Percentiles rank a stretch among this genome's conserved stretches.
Conservation (phyloP, 805 yeast genomes). For the Candida easanensis region DNA sequence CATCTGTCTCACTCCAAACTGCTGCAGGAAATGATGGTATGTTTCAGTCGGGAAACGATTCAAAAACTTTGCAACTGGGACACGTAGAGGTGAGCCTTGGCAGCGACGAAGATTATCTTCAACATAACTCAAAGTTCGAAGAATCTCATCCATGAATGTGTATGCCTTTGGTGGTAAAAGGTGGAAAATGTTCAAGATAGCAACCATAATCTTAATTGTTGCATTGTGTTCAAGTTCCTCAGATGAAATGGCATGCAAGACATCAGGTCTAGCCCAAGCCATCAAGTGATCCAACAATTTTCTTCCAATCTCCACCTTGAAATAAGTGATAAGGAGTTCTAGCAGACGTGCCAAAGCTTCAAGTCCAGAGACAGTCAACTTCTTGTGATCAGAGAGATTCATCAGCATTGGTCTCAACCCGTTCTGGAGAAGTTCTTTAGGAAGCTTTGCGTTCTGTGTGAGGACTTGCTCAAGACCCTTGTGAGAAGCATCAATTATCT, state of each 20-base stretch:
- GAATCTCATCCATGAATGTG: constrained; percentile 84
- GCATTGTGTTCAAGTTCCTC: constrained; percentile 78
- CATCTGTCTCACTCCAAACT: constrained; percentile 66
- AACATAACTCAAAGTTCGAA: constrained; percentile 69
- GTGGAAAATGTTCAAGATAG: constrained; percentile 88
- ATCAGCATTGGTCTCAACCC: constrained; percentile 94
- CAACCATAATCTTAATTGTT: constrained; percentile 82
- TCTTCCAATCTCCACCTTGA: constrained; percentile 94
- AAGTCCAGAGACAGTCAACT: constrained; percentile 81
- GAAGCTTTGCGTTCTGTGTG: constrained; percentile 82
- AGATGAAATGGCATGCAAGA: constrained; percentile 71
- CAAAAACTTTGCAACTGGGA: constrained; percentile 84
- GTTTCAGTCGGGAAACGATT: constrained; percentile 79
- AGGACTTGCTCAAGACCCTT: constrained; percentile 80
- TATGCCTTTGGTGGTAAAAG: constrained; percentile 88
- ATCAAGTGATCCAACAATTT: constrained; percentile 87
- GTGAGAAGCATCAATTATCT: constrained; percentile 91
- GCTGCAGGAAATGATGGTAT: constrained; percentile 62
- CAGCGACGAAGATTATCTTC: constrained; percentile 84
- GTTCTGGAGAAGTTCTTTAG: constrained; percentile 91
- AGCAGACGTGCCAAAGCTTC: constrained; percentile 87
- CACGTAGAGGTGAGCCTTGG: constrained; percentile 83
- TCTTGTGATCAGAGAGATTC: constrained; percentile 91
- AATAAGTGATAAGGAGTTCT: constrained; percentile 85
- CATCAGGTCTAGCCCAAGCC: constrained; percentile 91